Evolutionary conservation across 495 filamentous ascomycete species (phyloP).

Genomic region (Stereocaulon alpinum): DNA sequence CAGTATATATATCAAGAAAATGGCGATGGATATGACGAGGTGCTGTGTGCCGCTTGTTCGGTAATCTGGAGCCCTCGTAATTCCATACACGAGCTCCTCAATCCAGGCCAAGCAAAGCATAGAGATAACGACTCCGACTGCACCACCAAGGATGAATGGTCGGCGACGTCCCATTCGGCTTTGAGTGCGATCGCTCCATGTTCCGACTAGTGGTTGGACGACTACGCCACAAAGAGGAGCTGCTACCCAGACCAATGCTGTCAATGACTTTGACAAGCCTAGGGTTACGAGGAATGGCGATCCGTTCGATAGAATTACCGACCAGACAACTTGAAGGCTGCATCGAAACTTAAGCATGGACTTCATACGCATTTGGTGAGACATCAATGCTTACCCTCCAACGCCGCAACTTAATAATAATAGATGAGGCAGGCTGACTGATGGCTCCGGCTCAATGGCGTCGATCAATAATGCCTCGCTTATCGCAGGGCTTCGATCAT

Average conservation of each 20-base stretch:
- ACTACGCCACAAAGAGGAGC: conserved; percentile 85
- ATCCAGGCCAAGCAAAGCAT: conserved; percentile 77
- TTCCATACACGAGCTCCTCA: conserved; percentile 53
- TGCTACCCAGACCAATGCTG: conserved; percentile 96
- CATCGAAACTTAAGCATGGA: not conserved
- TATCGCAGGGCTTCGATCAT: not conserved
- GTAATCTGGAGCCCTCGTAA: not conserved
- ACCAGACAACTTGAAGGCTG: conserved; percentile 17
- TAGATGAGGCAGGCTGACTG: not conserved
- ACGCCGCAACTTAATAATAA: conserved; percentile 10
- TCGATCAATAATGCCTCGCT: conserved; percentile 7
- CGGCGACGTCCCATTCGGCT: conserved; percentile 67
- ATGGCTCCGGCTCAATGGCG: not conserved
- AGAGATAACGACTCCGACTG: conserved; percentile 60
- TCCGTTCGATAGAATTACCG: conserved; percentile 19
- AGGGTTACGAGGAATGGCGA: conserved; percentile 34
- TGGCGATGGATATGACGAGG: conserved; percentile 56
- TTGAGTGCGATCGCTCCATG: conserved; percentile 70
- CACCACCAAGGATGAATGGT: conserved; percentile 75
- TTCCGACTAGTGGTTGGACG: conserved; percentile 85
- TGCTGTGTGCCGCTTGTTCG: not conserved
- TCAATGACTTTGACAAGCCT: conserved; percentile 79
- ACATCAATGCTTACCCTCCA: conserved; percentile 7
- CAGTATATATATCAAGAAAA: conserved; percentile 76
- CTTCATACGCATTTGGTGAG: not conserved